These are phyloP conservation scores for Chlamydomonas schloesseri DNA, from an alignment of 139 green algal genomes.

Conservation along the genomic window DNA sequence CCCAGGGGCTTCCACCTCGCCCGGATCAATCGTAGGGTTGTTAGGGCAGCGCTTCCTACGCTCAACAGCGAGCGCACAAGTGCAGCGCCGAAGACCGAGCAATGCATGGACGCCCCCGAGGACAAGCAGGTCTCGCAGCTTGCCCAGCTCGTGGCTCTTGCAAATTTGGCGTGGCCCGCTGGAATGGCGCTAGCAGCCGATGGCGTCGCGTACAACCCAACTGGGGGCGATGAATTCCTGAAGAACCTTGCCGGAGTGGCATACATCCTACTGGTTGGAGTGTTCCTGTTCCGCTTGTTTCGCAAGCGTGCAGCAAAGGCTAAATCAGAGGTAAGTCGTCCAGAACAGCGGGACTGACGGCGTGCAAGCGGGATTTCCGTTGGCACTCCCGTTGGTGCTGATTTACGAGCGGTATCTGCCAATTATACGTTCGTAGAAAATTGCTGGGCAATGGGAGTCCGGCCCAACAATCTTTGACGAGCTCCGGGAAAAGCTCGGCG, in stretches of 20 bases:
- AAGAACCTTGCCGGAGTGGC: constrained; percentile 64
- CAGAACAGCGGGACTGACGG: background rate
- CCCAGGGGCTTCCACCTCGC: too few relatives aligned
- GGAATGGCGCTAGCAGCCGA: constrained; percentile 54
- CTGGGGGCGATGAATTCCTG: constrained; percentile 60
- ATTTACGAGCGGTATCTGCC: too few relatives aligned
- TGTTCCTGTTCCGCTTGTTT: constrained; percentile 72
- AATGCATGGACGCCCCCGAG: background rate
- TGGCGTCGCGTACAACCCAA: constrained; percentile 57
- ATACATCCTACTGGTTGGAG: constrained; percentile 70
- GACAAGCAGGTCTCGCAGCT: background rate
- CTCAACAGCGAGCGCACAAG: too few relatives aligned
- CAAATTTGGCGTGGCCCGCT: background rate
- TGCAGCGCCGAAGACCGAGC: background rate
- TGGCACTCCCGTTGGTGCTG: too few relatives aligned
- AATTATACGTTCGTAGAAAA: background rate
- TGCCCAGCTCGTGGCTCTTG: background rate
- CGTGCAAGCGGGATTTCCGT: background rate
- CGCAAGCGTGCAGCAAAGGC: constrained; percentile 64
- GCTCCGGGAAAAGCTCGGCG: constrained; percentile 48
- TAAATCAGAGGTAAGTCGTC: constrained; percentile 62
- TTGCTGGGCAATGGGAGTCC: background rate
- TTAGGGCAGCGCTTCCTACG: too few relatives aligned
- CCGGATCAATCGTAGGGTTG: background rate
- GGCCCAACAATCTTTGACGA: constrained; percentile 1